Evolutionary conservation across 2,329 filamentous ascomycete species (phyloP).

Genomic region (Xylaria arbuscula): DNA sequence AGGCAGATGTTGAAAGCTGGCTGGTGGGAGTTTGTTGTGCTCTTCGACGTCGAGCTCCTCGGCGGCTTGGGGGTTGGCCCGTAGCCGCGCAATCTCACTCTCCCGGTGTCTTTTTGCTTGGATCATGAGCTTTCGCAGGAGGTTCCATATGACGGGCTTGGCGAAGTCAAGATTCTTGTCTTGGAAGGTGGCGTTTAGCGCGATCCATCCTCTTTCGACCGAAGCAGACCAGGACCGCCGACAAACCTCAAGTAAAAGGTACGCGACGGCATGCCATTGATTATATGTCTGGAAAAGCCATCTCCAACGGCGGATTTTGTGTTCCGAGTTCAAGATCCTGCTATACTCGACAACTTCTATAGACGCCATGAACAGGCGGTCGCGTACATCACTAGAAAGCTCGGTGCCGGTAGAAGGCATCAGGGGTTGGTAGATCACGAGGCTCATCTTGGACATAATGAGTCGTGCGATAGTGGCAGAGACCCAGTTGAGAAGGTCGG

Average conservation of each 20-base stretch:
- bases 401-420: slow-evolving; percentile 55
- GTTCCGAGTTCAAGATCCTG: slow-evolving; percentile 63
- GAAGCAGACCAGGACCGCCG: slow-evolving; percentile 62
- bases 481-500: slow-evolving; percentile 62
- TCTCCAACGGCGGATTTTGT: slow-evolving; percentile 61
- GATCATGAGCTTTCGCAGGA: slow-evolving; percentile 64
- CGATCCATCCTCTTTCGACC: slow-evolving; percentile 63
- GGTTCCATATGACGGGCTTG: slow-evolving; percentile 63
- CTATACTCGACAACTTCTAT: slow-evolving; percentile 68
- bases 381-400: slow-evolving; percentile 54
- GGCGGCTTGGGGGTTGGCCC: slow-evolving; percentile 60
- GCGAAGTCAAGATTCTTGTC: slow-evolving; percentile 57
- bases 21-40: slow-evolving; percentile 56
- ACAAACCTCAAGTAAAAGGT: slow-evolving; percentile 63
- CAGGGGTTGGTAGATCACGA: slow-evolving; percentile 66
- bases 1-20: slow-evolving; percentile 61
- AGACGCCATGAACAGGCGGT: slow-evolving; percentile 61
- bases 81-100: slow-evolving; percentile 62
- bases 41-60: slow-evolving; percentile 62
- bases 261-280: slow-evolving; percentile 69
- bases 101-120: slow-evolving; percentile 64
- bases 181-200: slow-evolving; percentile 55
- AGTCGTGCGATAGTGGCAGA: slow-evolving; percentile 61
- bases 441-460: slow-evolving; percentile 65
- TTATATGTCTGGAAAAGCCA: slow-evolving; percentile 71